A percentile compares a stretch with the other conserved stretches of the same genome.
Evolutionary conservation across 2,329 filamentous ascomycete genomes (phyloP).

Genomic region (Drechslerella coelobrocha): DNA sequence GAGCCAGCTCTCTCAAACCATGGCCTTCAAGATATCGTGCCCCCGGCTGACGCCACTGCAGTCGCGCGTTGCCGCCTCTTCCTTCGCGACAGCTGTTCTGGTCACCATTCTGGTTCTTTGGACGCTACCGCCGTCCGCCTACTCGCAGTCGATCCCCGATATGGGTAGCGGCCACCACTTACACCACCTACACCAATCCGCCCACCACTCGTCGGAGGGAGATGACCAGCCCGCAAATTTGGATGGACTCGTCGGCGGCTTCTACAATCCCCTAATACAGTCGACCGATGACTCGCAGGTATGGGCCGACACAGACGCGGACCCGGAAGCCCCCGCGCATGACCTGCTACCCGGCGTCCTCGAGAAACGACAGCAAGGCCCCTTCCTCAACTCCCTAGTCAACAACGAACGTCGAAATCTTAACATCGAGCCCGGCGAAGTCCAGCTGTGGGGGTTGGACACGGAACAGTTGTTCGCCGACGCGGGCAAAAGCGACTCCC

Average conservation of each 20-base stretch:
- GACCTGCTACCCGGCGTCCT: conserved; percentile 33
- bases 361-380: conserved; percentile 20
- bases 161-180: conserved; percentile 55
- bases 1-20: conserved; percentile 15
- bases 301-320: conserved; percentile 14
- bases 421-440: conserved; percentile 36
- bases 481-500: conserved; percentile 46
- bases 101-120: conserved; percentile 69
- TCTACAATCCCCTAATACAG: conserved; percentile 49
- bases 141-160: conserved; percentile 63
- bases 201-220: conserved; percentile 55
- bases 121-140: conserved; percentile 67
- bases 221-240: conserved; percentile 51
- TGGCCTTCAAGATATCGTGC: conserved; percentile 47
- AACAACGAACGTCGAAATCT: conserved; percentile 26
- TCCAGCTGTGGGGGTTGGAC: conserved; percentile 37
- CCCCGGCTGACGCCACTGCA: conserved; percentile 70
- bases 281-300: conserved; percentile 31
- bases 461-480: conserved; percentile 52
- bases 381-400: conserved; percentile 28
- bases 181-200: conserved; percentile 51
- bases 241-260: conserved; percentile 50
- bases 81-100: conserved; percentile 68
- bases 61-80: conserved; percentile 73
- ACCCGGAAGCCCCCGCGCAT: conserved; percentile 8